Base-by-base conservation (phyloP, 2,329 filamentous ascomycete species). In the Sordariomycetes sp. region DNA sequence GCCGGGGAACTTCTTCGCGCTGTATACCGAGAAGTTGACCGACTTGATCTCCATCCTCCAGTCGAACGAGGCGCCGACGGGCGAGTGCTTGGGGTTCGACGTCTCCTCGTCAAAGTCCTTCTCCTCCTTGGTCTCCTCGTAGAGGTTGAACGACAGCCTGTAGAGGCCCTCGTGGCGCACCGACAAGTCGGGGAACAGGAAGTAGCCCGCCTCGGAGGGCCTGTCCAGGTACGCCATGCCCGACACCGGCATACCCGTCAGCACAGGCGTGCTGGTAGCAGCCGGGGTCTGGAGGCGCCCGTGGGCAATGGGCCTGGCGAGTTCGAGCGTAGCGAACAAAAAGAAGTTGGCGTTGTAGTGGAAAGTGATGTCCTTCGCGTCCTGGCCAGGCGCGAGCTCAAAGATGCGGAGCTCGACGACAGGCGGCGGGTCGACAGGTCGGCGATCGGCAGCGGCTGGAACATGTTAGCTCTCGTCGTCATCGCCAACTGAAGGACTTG, bases 1-100 rank as follows among this genome's bases (percentile, higher is more conserved):
- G 20, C 93, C 94, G 18, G 94, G 94, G 75, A 99, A 99, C 76
- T 97, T 97, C 85, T 97, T 99, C 56, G 94, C 94, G 65, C 92
- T 97, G 76, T 82, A 97, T 50, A 97, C 94, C 54, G 83, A 86
- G 71, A 99, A 97, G 0, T 89, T 85, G 14, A 80, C 75, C 0
- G 94, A 96, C 76, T 93, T 91, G 66, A 97, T 88, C 71, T 96
- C 90, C 74, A 97, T 83, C 58, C 92, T 83, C 75, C 90, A 93
- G 67, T 91, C 87, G 62, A 96, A 89, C 60, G 72, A 72, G 71
- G 68, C 51, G 61, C 69, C 64, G 53, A 70, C 62, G 54, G 63
- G 67, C 53, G 65, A 67, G 60, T 74, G 71, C 50, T 67, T 65
- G 37, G 65, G 72, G 64, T 72, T 78, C 4, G 48, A 40, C 3